Evolutionary conservation across 176 grass and related monocot genomes (phyloP).

Genomic region (Aegilops longissima): DNA sequence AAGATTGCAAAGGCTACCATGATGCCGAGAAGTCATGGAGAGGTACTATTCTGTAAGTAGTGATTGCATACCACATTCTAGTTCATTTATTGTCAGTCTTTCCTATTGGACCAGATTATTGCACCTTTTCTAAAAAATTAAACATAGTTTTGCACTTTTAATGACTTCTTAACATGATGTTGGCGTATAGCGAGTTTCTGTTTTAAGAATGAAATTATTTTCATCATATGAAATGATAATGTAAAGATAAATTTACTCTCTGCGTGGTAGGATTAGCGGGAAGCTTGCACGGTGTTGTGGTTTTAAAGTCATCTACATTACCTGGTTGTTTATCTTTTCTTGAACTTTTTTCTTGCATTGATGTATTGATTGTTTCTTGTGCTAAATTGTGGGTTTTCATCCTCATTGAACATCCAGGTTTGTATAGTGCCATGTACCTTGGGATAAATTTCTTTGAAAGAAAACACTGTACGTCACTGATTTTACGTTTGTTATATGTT

Average conservation of each 20-base stretch:
- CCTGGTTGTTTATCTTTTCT: not conserved
- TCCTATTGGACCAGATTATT: not conserved
- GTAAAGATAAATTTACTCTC: not conserved
- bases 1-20: constrained; percentile 93
- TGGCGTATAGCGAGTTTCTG: constrained; percentile 13
- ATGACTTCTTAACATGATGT: not conserved
- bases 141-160: not conserved
- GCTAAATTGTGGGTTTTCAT: not conserved
- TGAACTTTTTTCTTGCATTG: not conserved
- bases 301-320: not conserved
- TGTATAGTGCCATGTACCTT: not conserved
- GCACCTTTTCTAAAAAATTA: not conserved
- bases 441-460: not conserved
- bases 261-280: not conserved
- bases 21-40: constrained; percentile 78
- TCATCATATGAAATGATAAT: constrained; percentile 9
- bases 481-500: constrained; percentile 37
- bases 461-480: not conserved
- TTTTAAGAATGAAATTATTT: not conserved
- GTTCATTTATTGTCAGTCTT: not conserved
- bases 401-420: not conserved
- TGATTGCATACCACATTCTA: not conserved
- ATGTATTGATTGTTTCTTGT: not conserved
- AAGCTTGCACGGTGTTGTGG: not conserved
- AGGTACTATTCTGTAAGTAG: constrained; percentile 51